These are phyloP conservation scores for Abrus precatorius DNA, from an alignment of 306 rosid species.

Conservation along the genomic window DNA sequence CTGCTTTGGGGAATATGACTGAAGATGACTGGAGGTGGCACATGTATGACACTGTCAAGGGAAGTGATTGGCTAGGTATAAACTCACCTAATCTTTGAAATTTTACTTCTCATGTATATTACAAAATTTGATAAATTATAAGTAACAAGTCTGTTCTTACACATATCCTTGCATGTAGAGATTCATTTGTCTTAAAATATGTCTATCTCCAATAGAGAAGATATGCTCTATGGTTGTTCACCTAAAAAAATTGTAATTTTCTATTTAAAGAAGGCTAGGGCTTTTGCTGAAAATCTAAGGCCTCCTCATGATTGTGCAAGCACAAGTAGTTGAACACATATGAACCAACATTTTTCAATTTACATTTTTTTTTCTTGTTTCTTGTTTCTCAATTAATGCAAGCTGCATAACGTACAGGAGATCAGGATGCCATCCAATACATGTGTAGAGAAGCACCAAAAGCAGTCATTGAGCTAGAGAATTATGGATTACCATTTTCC, in stretches of 20 bases:
- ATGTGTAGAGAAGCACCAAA: conserved; percentile 97
- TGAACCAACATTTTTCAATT: not conserved
- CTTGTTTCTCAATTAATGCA: conserved; percentile 26
- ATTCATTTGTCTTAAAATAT: conserved; percentile 1
- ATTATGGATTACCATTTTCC: conserved; percentile 91
- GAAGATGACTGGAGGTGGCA: conserved; percentile 99
- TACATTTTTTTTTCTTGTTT: not conserved
- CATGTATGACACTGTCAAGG: conserved; percentile 96
- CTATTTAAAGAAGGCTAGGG: conserved; percentile 20
- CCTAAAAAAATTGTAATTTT: conserved; percentile 33
- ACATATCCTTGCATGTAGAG: conserved; percentile 17
- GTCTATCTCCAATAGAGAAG: conserved; percentile 30
- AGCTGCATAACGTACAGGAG: conserved; percentile 62
- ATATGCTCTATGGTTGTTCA: conserved; percentile 26
- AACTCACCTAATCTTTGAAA: conserved; percentile 22
- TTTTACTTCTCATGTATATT: not conserved
- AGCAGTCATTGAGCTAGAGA: conserved; percentile 91
- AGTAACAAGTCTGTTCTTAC: not conserved
- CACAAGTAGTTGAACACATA: conserved; percentile 30
- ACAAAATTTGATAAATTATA: conserved; percentile 18
- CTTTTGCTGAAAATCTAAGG: conserved; percentile 19
- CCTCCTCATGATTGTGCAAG: conserved; percentile 16
- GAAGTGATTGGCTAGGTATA: conserved; percentile 95
- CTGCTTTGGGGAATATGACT: conserved; percentile 89
- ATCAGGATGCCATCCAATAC: conserved; percentile 95